Conservation (phyloP, 2,329 filamentous ascomycete species). For the Didymellaceae sp. region DNA sequence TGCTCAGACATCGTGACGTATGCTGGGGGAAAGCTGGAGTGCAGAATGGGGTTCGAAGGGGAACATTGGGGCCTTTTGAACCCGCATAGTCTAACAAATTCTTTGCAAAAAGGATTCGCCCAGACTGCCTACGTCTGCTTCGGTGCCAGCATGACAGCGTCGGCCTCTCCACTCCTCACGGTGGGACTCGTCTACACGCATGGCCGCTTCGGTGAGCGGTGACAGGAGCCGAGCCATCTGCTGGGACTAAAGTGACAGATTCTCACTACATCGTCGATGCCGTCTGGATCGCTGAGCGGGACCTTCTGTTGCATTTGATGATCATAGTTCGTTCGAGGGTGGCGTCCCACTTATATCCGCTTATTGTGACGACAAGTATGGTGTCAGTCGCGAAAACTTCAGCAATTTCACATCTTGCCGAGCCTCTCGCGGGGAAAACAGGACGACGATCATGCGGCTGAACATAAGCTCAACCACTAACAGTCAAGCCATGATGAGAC, state of each 20-base stretch:
- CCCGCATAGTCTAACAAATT: not conserved
- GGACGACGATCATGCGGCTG: slow-evolving; percentile 16
- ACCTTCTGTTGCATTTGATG: slow-evolving; percentile 2
- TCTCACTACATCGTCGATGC: slow-evolving; percentile 11
- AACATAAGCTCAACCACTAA: slow-evolving; percentile 14
- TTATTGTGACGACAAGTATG: slow-evolving; percentile 12
- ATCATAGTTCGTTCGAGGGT: slow-evolving; percentile 9
- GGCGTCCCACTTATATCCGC: slow-evolving; percentile 4
- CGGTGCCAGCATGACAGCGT: slow-evolving; percentile 7
- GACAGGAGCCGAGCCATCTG: not conserved
- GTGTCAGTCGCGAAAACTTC: slow-evolving; percentile 6
- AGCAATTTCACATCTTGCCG: not conserved
- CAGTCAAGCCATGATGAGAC: not conserved
- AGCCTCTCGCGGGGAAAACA: not conserved
- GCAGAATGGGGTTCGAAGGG: slow-evolving; percentile 3
- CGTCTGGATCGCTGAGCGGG: slow-evolving; percentile 1
- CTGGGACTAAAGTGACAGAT: not conserved
- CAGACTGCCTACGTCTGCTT: not conserved
- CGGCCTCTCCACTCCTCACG: slow-evolving; percentile 10
- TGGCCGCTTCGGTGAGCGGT: not conserved
- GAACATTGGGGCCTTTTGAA: slow-evolving; percentile 8
- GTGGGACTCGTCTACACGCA: slow-evolving; percentile 1
- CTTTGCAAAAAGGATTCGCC: not conserved
- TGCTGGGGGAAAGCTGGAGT: slow-evolving; percentile 15
- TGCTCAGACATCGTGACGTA: slow-evolving; percentile 7